Conservation (phyloP, 495 filamentous ascomycete genomes). For the Penicillium salamii region DNA sequence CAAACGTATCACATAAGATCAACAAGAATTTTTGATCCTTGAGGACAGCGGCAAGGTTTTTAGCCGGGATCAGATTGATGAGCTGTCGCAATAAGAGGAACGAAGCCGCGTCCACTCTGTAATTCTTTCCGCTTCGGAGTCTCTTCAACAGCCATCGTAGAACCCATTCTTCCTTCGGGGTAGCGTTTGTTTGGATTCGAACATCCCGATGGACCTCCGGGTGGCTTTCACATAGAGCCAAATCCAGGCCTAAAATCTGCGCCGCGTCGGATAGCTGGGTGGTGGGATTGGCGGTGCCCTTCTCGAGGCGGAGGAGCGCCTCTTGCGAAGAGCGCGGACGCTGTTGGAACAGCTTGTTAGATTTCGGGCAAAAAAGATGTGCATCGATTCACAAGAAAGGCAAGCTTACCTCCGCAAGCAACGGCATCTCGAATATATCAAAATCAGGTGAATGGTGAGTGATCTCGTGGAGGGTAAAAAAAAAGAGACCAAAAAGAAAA, state of each 20-base stretch:
- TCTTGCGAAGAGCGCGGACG: slow-evolving; percentile 46
- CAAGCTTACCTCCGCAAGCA: slow-evolving; percentile 41
- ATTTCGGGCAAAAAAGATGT: background rate
- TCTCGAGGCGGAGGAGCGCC: slow-evolving; percentile 51
- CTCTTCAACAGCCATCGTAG: slow-evolving; percentile 66
- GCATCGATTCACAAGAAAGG: background rate
- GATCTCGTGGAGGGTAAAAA: slow-evolving; percentile 25
- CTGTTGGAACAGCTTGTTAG: slow-evolving; percentile 24
- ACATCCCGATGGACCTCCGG: slow-evolving; percentile 30
- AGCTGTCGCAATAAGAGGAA: slow-evolving; percentile 51
- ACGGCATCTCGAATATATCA: slow-evolving; percentile 38
- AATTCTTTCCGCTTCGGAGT: slow-evolving; percentile 44
- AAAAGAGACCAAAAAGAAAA: slow-evolving; percentile 17
- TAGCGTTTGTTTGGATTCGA: slow-evolving; percentile 22
- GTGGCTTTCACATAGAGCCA: slow-evolving; percentile 34
- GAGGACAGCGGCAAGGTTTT: slow-evolving; percentile 47
- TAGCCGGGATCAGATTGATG: slow-evolving; percentile 40
- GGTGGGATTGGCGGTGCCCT: slow-evolving; percentile 41
- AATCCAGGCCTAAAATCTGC: slow-evolving; percentile 47
- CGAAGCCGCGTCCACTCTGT: slow-evolving; percentile 40
- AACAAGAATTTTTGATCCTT: slow-evolving; percentile 49
- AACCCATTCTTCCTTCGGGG: slow-evolving; percentile 63
- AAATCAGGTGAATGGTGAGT: slow-evolving; percentile 10
- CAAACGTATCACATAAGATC: slow-evolving; percentile 38
- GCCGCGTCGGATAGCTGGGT: slow-evolving; percentile 45